Evolutionary conservation across 305 asterid genomes (phyloP), one percentile per base, ranked within the genome.

Genomic region (Fraxinus dipetala): DNA sequence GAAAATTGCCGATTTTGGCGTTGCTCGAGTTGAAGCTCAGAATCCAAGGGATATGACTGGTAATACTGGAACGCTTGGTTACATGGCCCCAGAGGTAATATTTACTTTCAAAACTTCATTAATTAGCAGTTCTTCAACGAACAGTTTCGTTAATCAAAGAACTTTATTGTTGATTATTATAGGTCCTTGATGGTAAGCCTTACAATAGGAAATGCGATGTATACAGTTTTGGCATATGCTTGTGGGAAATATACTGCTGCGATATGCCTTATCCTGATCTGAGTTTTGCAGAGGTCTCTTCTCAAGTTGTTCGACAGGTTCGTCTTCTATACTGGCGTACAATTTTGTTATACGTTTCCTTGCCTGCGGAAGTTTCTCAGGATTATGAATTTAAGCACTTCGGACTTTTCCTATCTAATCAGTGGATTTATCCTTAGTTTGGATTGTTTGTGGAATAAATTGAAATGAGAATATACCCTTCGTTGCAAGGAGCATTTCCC

Each of bases 181-280:
- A 89, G 91, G 91, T 89, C 13, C 90, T 89, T 75, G 89, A 89
- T 43, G 91, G 91, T 5, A 89, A 85, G 79, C 88, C 90, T 78
- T 86, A 88, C 88, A 86, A 86, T 59, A 77, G 89, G 85, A 88
- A 88, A 78, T 87, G 91, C 51, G 90, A 89, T 3, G 89, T 87
- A 22, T 87, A 89, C 80, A 87, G 90, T 65, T 89, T 82, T 8
- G 87, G 91, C 18, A 85, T 89, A 82, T 89, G 90, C 74, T 83
- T 85, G 83, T 89, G 91, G 91, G 90, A 89, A 83, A 87, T 89
- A 75, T 87, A 89, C 80, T 89, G 89, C 76, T 89, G 88, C 8
- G 83, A 79, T 72, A 82, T 84, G 84, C 91, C 91, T 56, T 89
- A 89, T 74, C 38, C 78, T 14, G 79, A 89, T 81, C 59, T 87